Conservation (phyloP, 2,329 filamentous ascomycete genomes). For the Arthrocladium fulminans region DNA sequence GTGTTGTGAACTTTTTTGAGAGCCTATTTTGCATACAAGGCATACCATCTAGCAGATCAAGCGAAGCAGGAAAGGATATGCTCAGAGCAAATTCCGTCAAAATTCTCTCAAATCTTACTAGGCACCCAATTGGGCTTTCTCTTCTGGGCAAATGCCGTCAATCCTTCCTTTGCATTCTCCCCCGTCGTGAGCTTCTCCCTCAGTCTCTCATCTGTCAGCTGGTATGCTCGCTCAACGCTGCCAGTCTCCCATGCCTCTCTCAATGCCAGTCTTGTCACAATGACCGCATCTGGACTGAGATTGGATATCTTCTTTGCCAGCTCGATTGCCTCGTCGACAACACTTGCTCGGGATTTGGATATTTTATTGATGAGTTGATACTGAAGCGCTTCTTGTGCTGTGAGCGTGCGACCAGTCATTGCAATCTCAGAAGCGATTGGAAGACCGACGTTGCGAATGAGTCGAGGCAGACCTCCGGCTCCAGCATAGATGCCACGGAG, state of each 20-base stretch:
- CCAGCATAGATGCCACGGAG: conserved; percentile 61
- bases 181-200: conserved; percentile 15
- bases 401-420: conserved; percentile 52
- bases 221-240: conserved; percentile 55
- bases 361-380: conserved; percentile 58
- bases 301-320: conserved; percentile 54
- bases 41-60: not conserved
- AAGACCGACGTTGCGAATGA: conserved; percentile 56
- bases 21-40: not conserved
- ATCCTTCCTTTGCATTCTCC: conserved; percentile 65
- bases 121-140: conserved; percentile 57
- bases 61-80: not conserved
- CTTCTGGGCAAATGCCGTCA: conserved; percentile 68
- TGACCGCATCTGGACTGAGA: conserved; percentile 66
- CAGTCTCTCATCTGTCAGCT: conserved; percentile 27
- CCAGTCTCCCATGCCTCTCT: conserved; percentile 63
- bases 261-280: conserved; percentile 64
- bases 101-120: conserved; percentile 33
- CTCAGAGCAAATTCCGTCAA: conserved; percentile 10
- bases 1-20: too few relatives aligned
- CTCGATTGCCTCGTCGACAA: conserved; percentile 18
- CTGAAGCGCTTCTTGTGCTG: conserved; percentile 49
- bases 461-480: conserved; percentile 60
- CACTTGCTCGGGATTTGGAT: conserved; percentile 20
- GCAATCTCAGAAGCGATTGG: conserved; percentile 65